A percentile compares a stretch with the other conserved stretches of the same genome.
Conservation (phyloP, 2,329 filamentous ascomycete species). For the Teratosphaeria viscida region DNA sequence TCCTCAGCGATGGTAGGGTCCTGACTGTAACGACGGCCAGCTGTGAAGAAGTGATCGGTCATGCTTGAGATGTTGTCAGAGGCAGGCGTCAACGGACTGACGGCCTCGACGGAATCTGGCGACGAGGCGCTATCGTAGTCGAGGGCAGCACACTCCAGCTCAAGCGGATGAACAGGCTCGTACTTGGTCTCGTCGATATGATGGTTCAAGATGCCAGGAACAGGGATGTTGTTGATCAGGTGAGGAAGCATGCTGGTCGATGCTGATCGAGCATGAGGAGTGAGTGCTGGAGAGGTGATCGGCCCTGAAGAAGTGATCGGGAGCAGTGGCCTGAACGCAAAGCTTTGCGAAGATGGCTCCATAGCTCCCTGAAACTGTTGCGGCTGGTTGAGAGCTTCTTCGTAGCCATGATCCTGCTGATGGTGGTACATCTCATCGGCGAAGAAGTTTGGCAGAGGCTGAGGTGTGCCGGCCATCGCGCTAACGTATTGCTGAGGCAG, state of each 20-base stretch:
- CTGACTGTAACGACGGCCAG: not conserved
- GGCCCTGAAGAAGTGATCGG: not conserved
- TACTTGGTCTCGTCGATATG: not conserved
- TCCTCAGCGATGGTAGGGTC: not conserved
- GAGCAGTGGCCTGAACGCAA: not conserved
- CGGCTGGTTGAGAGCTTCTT: not conserved
- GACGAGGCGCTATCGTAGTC: not conserved
- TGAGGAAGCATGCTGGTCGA: not conserved
- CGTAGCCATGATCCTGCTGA: not conserved
- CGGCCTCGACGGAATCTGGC: not conserved
- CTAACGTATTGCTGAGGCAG: not conserved
- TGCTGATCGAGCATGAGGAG: not conserved
- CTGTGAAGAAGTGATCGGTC: not conserved
- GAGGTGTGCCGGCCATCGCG: not conserved
- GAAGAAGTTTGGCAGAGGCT: not conserved
- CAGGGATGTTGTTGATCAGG: not conserved
- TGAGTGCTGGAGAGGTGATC: not conserved
- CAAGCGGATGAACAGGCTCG: not conserved
- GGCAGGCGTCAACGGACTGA: not conserved
- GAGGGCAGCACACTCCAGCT: not conserved
- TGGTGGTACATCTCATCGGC: not conserved
- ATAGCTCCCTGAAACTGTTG: not conserved
- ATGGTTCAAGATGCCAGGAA: not conserved
- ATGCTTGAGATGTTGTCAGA: not conserved
- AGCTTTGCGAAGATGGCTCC: not conserved